A percentile compares a stretch with the other conserved stretches of the same genome.
These are phyloP conservation scores for Pseudogymnoascus sp. DNA, from an alignment of 2,329 filamentous ascomycete species.

Conservation along the genomic window DNA sequence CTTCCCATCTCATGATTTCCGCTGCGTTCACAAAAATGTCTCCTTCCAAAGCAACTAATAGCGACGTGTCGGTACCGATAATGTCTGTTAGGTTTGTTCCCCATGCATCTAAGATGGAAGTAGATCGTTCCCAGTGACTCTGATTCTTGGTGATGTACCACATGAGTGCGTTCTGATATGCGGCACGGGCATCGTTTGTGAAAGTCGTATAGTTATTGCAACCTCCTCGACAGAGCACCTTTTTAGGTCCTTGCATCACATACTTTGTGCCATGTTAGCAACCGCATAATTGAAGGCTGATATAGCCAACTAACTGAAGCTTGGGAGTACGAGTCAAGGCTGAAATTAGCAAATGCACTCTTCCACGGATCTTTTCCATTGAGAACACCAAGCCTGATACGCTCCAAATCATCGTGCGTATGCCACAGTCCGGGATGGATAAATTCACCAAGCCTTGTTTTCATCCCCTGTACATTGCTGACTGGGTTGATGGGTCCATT, in stretches of 20 bases:
- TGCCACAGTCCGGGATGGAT: constrained; percentile 29
- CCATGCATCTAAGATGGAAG: constrained; percentile 33
- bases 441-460: constrained; percentile 18
- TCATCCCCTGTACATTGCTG: constrained; percentile 10
- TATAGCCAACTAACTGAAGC: not conserved
- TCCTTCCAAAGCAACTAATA: constrained; percentile 33
- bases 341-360: constrained; percentile 14
- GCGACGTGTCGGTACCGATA: constrained; percentile 29
- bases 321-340: constrained; percentile 9
- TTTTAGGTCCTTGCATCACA: constrained; percentile 26
- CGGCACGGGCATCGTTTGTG: constrained; percentile 30
- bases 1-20: constrained; percentile 38
- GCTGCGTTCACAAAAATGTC: constrained; percentile 35
- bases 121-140: constrained; percentile 28
- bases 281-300: not conserved
- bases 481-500: constrained; percentile 21
- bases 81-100: constrained; percentile 28
- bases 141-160: constrained; percentile 34
- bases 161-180: constrained; percentile 35
- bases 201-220: constrained; percentile 32
- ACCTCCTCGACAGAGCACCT: constrained; percentile 26
- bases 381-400: constrained; percentile 22
- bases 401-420: constrained; percentile 28
- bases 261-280: constrained; percentile 15
- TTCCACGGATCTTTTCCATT: constrained; percentile 2